Evolutionary conservation across 768 basidiomycete species (phyloP).

Genomic region (Mycena polygramma): DNA sequence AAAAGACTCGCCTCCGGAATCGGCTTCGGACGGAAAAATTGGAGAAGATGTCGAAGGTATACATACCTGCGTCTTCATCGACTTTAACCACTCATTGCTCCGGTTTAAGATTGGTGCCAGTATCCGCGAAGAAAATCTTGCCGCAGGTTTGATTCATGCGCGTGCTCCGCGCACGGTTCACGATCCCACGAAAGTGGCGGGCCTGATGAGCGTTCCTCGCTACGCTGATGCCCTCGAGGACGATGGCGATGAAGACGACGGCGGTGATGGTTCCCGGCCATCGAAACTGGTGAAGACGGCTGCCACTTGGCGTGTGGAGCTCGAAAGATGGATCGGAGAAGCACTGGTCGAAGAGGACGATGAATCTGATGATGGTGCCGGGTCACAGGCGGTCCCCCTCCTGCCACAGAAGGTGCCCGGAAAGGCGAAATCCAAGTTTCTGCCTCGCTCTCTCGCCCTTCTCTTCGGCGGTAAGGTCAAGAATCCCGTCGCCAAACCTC

Average conservation of each 20-base stretch:
- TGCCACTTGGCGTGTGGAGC: background rate
- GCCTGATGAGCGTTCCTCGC: background rate
- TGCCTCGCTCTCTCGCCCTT: background rate
- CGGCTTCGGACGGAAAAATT: conserved; percentile 33
- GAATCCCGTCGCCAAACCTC: background rate
- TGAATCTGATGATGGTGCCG: too few relatives aligned
- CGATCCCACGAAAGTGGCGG: background rate
- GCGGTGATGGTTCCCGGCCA: background rate
- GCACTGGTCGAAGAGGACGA: background rate
- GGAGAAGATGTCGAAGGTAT: conserved; percentile 25
- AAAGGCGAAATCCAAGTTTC: background rate
- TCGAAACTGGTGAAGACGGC: background rate
- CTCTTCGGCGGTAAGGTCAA: background rate
- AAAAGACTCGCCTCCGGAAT: conserved; percentile 43
- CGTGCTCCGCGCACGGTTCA: background rate
- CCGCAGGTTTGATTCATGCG: background rate
- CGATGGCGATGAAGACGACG: background rate
- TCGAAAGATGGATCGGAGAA: background rate
- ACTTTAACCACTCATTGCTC: background rate
- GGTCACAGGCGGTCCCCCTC: too few relatives aligned
- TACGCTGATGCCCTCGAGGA: conserved; percentile 7
- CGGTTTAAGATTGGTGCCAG: background rate
- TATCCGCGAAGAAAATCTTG: conserved; percentile 5
- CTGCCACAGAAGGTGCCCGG: too few relatives aligned
- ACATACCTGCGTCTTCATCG: background rate